These are phyloP conservation scores for Zalaria sp. DNA, from an alignment of 2,329 filamentous ascomycete species.

Conservation along the genomic window DNA sequence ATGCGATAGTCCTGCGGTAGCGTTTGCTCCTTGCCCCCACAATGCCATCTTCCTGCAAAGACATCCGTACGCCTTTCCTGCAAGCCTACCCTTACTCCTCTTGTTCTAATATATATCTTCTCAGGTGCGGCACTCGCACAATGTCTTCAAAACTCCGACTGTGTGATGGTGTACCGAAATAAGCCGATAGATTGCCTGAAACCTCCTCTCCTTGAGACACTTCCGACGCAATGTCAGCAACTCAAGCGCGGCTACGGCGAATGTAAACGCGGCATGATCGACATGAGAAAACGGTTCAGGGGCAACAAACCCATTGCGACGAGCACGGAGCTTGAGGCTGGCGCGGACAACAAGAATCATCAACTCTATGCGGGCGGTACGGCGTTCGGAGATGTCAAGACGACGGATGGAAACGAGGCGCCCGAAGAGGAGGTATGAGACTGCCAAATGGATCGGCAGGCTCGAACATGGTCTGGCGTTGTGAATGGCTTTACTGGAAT, in stretches of 20 bases:
- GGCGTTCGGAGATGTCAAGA: slow-evolving; percentile 14
- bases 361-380: slow-evolving; percentile 66
- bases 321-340: slow-evolving; percentile 47
- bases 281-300: slow-evolving; percentile 97
- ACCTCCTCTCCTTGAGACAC: slow-evolving; percentile 62
- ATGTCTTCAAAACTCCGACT: slow-evolving; percentile 94
- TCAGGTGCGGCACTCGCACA: slow-evolving; percentile 79
- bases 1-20: too few species aligned
- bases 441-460: not conserved
- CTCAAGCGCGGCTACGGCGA: slow-evolving; percentile 86
- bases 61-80: slow-evolving; percentile 57
- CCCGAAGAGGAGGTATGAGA: slow-evolving; percentile 16
- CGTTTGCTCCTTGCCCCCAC: not conserved
- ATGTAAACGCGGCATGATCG: slow-evolving; percentile 90
- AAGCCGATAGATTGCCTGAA: slow-evolving; percentile 78
- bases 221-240: slow-evolving; percentile 82
- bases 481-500: too few species aligned
- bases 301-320: slow-evolving; percentile 78
- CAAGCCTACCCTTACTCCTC: slow-evolving; percentile 2
- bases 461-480: too few species aligned
- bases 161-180: slow-evolving; percentile 85
- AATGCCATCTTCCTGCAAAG: slow-evolving; percentile 95
- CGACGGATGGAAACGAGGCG: slow-evolving; percentile 16
- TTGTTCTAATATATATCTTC: slow-evolving; percentile 2
- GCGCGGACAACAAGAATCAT: slow-evolving; percentile 32